A percentile compares a stretch with the other conserved stretches of the same genome.
These are phyloP conservation scores for Pholiota microspora DNA, from an alignment of 768 basidiomycete species.

Conservation along the genomic window DNA sequence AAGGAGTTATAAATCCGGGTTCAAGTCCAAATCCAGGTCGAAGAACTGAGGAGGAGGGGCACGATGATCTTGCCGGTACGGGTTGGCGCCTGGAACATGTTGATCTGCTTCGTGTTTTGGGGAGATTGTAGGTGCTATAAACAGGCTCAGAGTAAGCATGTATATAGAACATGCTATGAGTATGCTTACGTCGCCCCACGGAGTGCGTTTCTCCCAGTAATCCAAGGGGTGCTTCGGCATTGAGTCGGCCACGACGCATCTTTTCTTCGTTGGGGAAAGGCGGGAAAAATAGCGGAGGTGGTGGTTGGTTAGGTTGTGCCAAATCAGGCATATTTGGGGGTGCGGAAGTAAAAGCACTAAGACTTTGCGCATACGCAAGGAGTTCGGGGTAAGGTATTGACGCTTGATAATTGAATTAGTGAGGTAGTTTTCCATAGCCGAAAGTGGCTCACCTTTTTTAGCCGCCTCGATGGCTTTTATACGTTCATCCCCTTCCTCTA, in stretches of 20 bases:
- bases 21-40: conserved; percentile 82
- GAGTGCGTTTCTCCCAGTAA: conserved; percentile 78
- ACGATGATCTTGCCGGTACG: conserved; percentile 70
- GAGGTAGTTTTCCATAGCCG: conserved; percentile 1
- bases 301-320: conserved; percentile 65
- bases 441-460: conserved; percentile 52
- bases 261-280: conserved; percentile 92
- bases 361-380: conserved; percentile 79
- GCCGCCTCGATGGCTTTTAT: conserved; percentile 70
- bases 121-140: conserved; percentile 58
- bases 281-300: conserved; percentile 81
- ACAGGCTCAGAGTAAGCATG: conserved; percentile 10
- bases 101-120: conserved; percentile 49
- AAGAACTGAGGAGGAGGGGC: conserved; percentile 62
- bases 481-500: conserved; percentile 74
- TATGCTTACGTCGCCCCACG: conserved; percentile 66
- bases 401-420: conserved; percentile 35
- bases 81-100: conserved; percentile 55
- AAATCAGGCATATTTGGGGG: conserved; percentile 86
- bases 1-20: conserved; percentile 65
- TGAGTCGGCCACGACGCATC: conserved; percentile 80
- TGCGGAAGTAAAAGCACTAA: conserved; percentile 85
- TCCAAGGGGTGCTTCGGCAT: conserved; percentile 77
- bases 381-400: conserved; percentile 82
- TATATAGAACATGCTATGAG: conserved; percentile 1